Base-by-base conservation (phyloP, 352 stramenopile species). In the Pythium guiyangense region DNA sequence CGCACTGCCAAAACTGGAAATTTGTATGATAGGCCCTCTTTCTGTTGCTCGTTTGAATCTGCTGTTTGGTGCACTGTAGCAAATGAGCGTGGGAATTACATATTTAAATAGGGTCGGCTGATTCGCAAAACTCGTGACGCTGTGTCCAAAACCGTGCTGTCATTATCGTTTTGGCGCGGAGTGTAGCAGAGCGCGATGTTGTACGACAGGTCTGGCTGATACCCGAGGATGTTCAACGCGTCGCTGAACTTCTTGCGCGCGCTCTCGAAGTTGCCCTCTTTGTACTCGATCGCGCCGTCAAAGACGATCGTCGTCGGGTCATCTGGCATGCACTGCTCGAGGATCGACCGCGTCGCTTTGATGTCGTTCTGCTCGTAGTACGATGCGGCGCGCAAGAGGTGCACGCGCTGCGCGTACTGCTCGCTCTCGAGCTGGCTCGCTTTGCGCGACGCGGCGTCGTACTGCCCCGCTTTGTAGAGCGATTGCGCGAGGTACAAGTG, bases 301-400 rank as follows among this genome's bases (percentile, higher is more conserved):
- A 93, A 93, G 5, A 93, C 81, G 45, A 90, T 88, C 22, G 90
- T 96, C 26, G 96, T 96, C 14, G 93, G 92, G 56, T 98, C 91
- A 60, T 98, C 89, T 5, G 76, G 64, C 25, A 95, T 74, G 73
- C 94, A 98, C 66, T 97, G 77, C 60, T 97, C 92, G 6, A 98
- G 67, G 34, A 97, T 84, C 12, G 86, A 92, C 1, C 90, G 90
- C 58, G 90, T 97, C 18, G 78, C 88, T 34, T 82, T 82, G 44
- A 98, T 76, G 52, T 98, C 92, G 71, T 98, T 96, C 66, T 98
- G 86, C 66, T 98, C 94, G 73, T 98, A 98, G 77, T 98, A 97
- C 18, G 97, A 92, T 9, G 92, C 81, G 1, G 90, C 89, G 61
- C 96, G 84, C 37, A 97, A 75, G 52, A 96, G 63, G 45, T 86